phyloP scores from a whole-genome alignment of 1,284 basidiomycete genomes.

The Ceratobasidium papillatum region DNA sequence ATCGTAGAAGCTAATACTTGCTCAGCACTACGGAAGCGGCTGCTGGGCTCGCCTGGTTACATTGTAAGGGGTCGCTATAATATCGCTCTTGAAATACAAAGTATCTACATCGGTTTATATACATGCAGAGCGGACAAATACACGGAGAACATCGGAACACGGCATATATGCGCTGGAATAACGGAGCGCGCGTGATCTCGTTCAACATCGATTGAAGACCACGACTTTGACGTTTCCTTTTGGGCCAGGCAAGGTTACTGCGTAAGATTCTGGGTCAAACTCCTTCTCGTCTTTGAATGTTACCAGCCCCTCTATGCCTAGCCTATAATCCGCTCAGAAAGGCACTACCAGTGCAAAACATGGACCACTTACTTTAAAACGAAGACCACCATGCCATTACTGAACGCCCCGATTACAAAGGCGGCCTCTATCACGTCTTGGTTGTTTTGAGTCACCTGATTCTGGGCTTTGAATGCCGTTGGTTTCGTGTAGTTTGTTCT shows the following conservation, averaged over 20 bases:
- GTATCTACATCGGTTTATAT: no score
- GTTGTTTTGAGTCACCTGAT: constrained; percentile 46
- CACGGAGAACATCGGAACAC: no score
- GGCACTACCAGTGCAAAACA: constrained; percentile 18
- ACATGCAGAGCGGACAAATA: no score
- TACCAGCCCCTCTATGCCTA: constrained; percentile 93
- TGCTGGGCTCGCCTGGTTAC: no score
- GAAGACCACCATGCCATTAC: constrained; percentile 95
- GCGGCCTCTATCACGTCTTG: constrained; percentile 77
- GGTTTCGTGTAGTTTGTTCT: no score
- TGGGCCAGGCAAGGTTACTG: constrained; percentile 72
- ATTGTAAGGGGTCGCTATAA: no score
- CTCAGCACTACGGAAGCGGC: no score
- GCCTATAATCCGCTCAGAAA: constrained; percentile 58
- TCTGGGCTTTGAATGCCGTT: constrained; percentile 81
- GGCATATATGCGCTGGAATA: no score
- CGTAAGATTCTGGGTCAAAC: constrained; percentile 93
- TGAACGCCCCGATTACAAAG: constrained; percentile 93
- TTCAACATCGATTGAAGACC: no score
- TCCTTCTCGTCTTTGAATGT: constrained; percentile 89
- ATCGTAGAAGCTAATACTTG: no score
- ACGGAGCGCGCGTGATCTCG: no score
- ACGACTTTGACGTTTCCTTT: constrained; percentile 65
- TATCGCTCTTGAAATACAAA: no score
- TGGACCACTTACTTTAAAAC: constrained; percentile 79